These are phyloP conservation scores for Angomonas ambiguus DNA, from an alignment of 208 protist genomes.

Conservation along the genomic window DNA sequence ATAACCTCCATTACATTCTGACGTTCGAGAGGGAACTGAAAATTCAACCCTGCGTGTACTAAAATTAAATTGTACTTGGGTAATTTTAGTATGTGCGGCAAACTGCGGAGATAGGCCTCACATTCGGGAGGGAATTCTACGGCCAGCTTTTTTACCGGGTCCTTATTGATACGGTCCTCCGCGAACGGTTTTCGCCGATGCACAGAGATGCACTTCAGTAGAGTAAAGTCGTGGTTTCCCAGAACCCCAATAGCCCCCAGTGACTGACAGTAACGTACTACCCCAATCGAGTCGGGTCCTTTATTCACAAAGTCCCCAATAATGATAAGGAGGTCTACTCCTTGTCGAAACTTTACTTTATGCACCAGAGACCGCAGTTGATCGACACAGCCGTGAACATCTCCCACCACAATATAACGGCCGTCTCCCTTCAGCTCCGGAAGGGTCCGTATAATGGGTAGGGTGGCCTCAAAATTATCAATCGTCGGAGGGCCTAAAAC, in stretches of 20 bases:
- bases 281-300: conserved; percentile 78
- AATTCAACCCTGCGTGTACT: conserved; percentile 84
- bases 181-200: conserved; percentile 42
- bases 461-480: conserved; percentile 56
- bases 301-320: conserved; percentile 90
- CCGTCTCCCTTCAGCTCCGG: conserved; percentile 30
- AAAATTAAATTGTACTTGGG: conserved; percentile 78
- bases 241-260: conserved; percentile 76
- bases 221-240: conserved; percentile 88
- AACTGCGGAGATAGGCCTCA: conserved; percentile 71
- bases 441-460: conserved; percentile 63
- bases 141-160: conserved; percentile 81
- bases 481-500: conserved; percentile 17
- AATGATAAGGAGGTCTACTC: conserved; percentile 72
- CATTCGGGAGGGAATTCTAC: conserved; percentile 59
- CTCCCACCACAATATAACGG: conserved; percentile 85
- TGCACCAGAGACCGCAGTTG: conserved; percentile 73
- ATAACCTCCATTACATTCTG: conserved; percentile 81
- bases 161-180: conserved; percentile 35
- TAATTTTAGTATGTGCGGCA: conserved; percentile 81
- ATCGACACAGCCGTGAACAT: conserved; percentile 86
- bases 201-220: conserved; percentile 57
- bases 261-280: conserved; percentile 53
- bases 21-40: conserved; percentile 42
- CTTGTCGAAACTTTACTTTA: conserved; percentile 74